Evolutionary conservation across 495 filamentous ascomycete species (phyloP).

Genomic region (Penicillium arizonense): DNA sequence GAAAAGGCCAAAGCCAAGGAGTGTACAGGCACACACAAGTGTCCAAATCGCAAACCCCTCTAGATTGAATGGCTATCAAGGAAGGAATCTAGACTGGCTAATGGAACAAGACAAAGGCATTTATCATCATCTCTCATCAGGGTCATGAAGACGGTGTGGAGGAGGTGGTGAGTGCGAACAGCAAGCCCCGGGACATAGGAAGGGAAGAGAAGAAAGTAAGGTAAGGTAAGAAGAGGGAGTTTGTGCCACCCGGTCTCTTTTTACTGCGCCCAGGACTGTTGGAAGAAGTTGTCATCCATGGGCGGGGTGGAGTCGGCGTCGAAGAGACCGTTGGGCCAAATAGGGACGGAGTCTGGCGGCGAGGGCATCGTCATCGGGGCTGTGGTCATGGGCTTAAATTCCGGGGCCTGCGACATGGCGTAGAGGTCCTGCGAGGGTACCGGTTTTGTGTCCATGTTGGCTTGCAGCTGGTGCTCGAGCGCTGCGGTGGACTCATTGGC

Average conservation of each 20-base stretch:
- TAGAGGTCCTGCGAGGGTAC: constrained; percentile 35
- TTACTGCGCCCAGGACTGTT: constrained; percentile 39
- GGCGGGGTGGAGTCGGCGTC: constrained; percentile 30
- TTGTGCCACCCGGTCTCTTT: constrained; percentile 1
- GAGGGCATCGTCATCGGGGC: constrained; percentile 18
- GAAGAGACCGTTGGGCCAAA: constrained; percentile 39
- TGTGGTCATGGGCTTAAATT: constrained; percentile 24
- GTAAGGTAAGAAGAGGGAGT: constrained; percentile 7
- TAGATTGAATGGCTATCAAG: constrained; percentile 39
- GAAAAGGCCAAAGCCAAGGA: neutral
- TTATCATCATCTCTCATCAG: constrained; percentile 57
- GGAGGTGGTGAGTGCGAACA: constrained; percentile 44
- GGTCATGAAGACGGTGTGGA: constrained; percentile 51
- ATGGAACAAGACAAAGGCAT: constrained; percentile 42
- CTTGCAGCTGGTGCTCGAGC: constrained; percentile 47
- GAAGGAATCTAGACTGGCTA: constrained; percentile 42
- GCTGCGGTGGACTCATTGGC: constrained; percentile 47
- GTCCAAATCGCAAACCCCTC: constrained; percentile 26
- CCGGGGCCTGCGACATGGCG: constrained; percentile 28
- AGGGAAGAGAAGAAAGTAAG: constrained; percentile 9
- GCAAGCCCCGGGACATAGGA: constrained; percentile 11
- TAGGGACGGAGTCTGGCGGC: constrained; percentile 31
- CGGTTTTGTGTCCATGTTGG: constrained; percentile 38
- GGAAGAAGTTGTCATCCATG: constrained; percentile 36
- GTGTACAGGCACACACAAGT: constrained; percentile 6